Conservation (phyloP, 2,329 filamentous ascomycete species). For the Aspergillus sergii region DNA sequence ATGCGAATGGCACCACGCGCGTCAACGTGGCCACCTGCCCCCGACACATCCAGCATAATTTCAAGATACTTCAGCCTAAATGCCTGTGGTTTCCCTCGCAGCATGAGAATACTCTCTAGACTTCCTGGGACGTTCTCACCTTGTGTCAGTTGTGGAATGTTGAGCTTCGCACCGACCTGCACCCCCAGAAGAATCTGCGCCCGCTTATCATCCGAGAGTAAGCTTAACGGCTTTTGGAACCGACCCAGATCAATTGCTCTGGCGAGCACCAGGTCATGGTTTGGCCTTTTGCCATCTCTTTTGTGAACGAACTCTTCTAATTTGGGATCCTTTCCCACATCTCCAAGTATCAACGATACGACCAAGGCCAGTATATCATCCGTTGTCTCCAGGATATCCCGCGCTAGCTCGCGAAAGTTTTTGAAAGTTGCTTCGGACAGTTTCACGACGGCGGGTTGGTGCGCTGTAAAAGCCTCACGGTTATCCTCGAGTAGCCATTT, state of each 20-base stretch:
- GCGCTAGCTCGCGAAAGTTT: slow-evolving; percentile 20
- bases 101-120: not conserved
- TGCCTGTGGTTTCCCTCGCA: not conserved
- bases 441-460: slow-evolving; percentile 27
- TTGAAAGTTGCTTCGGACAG: slow-evolving; percentile 34
- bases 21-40: slow-evolving; percentile 7
- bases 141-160: slow-evolving; percentile 12
- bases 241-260: not conserved
- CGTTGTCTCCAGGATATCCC: slow-evolving; percentile 4
- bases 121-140: slow-evolving; percentile 13
- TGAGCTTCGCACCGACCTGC: slow-evolving; percentile 3
- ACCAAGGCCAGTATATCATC: slow-evolving; percentile 35
- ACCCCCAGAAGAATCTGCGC: not conserved
- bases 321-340: slow-evolving; percentile 42
- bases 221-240: not conserved
- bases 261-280: not conserved
- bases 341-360: slow-evolving; percentile 40
- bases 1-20: slow-evolving; percentile 8
- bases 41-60: slow-evolving; percentile 12
- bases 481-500: slow-evolving; percentile 41
- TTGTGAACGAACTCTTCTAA: not conserved
- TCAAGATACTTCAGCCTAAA: slow-evolving; percentile 11
- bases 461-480: slow-evolving; percentile 35
- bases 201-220: not conserved
- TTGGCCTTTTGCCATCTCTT: not conserved